These are phyloP conservation scores for Obelidium mucronatum DNA, from an alignment of 192 early-diverging fungal genomes.

Conservation along the genomic window DNA sequence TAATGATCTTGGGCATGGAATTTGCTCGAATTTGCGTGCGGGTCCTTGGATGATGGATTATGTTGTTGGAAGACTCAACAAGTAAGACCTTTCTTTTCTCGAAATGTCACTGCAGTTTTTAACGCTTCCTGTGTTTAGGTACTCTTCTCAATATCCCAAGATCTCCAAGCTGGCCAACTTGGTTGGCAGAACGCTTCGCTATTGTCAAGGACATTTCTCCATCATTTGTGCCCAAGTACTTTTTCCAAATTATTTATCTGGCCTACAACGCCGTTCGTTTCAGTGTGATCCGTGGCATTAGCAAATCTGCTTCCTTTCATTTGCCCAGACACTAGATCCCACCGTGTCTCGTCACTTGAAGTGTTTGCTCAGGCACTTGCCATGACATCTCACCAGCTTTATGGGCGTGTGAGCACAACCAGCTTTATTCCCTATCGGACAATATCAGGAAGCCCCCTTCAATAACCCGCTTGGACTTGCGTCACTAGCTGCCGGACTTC, in stretches of 20 bases:
- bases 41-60: constrained; percentile 96
- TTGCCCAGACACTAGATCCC: constrained; percentile 67
- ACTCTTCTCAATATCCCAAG: constrained; percentile 44
- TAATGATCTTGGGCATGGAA: constrained; percentile 93
- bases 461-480: constrained; percentile 40
- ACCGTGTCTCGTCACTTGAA: constrained; percentile 60
- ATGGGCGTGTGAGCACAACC: constrained; percentile 83
- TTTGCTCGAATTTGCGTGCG: constrained; percentile 87
- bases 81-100: constrained; percentile 53
- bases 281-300: constrained; percentile 61
- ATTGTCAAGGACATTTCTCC: constrained; percentile 78
- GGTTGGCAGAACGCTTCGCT: constrained; percentile 77
- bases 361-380: constrained; percentile 76
- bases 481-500: constrained; percentile 90
- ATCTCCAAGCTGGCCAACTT: constrained; percentile 64
- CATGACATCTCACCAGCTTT: constrained; percentile 85
- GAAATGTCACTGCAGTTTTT: neutral
- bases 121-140: constrained; percentile 37
- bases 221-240: constrained; percentile 93
- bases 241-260: constrained; percentile 80
- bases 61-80: constrained; percentile 73
- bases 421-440: constrained; percentile 71
- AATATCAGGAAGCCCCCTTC: constrained; percentile 10
- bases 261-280: constrained; percentile 76
- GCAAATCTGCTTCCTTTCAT: constrained; percentile 60